Conservation (phyloP, 495 filamentous ascomycete genomes). For the Daldinia loculata region DNA sequence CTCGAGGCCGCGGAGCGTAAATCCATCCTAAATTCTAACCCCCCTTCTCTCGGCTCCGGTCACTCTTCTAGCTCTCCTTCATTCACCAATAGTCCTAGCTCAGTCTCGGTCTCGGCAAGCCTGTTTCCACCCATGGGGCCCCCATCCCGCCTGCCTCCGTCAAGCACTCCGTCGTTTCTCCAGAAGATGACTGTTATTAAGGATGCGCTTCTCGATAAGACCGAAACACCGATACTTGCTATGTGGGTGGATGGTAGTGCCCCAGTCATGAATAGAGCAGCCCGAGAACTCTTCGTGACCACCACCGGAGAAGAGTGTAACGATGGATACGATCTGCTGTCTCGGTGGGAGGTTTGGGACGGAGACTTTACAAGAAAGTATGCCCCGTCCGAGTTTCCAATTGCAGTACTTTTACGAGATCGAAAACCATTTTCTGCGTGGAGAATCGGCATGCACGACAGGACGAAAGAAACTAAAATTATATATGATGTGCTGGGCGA, state of each 20-base stretch:
- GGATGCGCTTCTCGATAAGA: constrained; percentile 73
- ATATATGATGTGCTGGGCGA: constrained; percentile 69
- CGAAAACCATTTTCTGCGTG: constrained; percentile 61
- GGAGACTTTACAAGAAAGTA: constrained; percentile 69
- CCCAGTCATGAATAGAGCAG: constrained; percentile 69
- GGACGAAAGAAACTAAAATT: constrained; percentile 52
- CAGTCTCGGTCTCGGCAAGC: constrained; percentile 53
- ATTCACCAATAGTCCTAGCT: constrained; percentile 51
- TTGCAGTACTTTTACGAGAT: constrained; percentile 64
- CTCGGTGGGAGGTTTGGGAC: constrained; percentile 64
- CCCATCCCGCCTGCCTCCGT: constrained; percentile 57
- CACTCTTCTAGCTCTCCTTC: constrained; percentile 51
- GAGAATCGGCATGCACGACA: constrained; percentile 68
- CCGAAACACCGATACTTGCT: constrained; percentile 71
- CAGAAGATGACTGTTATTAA: constrained; percentile 74
- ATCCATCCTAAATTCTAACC: constrained; percentile 48
- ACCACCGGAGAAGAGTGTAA: constrained; percentile 51
- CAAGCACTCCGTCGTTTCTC: constrained; percentile 64
- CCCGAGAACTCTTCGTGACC: constrained; percentile 59
- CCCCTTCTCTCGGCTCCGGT: constrained; percentile 56
- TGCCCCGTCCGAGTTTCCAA: constrained; percentile 65
- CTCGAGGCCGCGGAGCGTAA: constrained; percentile 50
- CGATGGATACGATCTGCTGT: constrained; percentile 62
- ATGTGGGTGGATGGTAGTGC: constrained; percentile 78
- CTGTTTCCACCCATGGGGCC: constrained; percentile 68